These are phyloP conservation scores for Neurospora africana DNA, from an alignment of 495 filamentous ascomycete species.

Conservation along the genomic window DNA sequence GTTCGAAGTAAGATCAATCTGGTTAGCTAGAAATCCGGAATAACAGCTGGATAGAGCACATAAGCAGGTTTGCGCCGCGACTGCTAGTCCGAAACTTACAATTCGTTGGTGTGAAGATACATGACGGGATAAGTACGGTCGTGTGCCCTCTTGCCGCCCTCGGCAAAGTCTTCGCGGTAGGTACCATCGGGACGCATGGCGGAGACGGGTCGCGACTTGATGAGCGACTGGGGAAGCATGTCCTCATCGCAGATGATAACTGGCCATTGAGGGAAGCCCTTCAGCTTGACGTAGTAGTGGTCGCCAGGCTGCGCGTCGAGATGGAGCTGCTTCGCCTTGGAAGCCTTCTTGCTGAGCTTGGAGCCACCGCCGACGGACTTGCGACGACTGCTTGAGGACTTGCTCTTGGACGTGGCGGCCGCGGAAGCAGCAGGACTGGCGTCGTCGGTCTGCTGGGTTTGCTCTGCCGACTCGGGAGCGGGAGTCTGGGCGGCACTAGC, in stretches of 20 bases:
- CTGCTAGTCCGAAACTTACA: slow-evolving; percentile 49
- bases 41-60: not conserved
- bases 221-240: slow-evolving; percentile 67
- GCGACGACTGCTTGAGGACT: slow-evolving; percentile 38
- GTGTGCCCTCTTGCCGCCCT: slow-evolving; percentile 68
- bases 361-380: slow-evolving; percentile 63
- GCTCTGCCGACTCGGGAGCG: slow-evolving; percentile 16
- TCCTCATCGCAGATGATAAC: slow-evolving; percentile 83
- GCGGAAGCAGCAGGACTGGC: slow-evolving; percentile 15
- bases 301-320: slow-evolving; percentile 75
- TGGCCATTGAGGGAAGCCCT: slow-evolving; percentile 85
- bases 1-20: slow-evolving; percentile 10
- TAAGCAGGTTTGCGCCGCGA: not conserved
- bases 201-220: slow-evolving; percentile 67
- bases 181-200: slow-evolving; percentile 69
- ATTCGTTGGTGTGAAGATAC: slow-evolving; percentile 90
- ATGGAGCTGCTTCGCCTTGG: slow-evolving; percentile 56
- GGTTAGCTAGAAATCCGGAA: not conserved
- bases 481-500: slow-evolving; percentile 16
- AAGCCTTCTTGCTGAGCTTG: slow-evolving; percentile 78
- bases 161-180: slow-evolving; percentile 71
- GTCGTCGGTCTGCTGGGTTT: slow-evolving; percentile 16
- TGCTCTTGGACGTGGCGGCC: slow-evolving; percentile 25
- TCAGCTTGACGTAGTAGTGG: slow-evolving; percentile 76
- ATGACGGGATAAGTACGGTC: slow-evolving; percentile 87